Percentiles rank a stretch among this genome's conserved stretches.
Evolutionary conservation across 1,139 yeast genomes (phyloP).

Genomic region (Kurtzmaniella quercitrusa): DNA sequence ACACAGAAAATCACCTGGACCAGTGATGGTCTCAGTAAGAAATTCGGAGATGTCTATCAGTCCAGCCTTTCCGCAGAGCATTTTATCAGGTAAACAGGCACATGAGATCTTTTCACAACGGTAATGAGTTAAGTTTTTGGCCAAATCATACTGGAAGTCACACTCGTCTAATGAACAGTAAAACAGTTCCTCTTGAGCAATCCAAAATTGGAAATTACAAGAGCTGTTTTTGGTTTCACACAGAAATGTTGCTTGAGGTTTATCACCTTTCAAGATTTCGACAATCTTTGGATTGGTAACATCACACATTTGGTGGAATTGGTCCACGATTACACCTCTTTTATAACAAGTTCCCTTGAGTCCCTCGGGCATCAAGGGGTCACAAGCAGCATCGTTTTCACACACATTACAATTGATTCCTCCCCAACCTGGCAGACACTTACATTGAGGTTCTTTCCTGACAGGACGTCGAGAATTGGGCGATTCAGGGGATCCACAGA

Average conservation of each 20-base stretch:
- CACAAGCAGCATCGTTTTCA: conserved; percentile 67
- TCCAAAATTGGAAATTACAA: conserved; percentile 96
- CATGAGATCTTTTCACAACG: conserved; percentile 75
- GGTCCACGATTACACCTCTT: conserved; percentile 80
- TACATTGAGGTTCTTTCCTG: conserved; percentile 52
- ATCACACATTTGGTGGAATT: conserved; percentile 87
- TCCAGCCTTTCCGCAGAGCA: conserved; percentile 92
- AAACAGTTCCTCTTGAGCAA: conserved; percentile 82
- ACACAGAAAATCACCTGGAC: conserved; percentile 92
- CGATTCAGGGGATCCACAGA: conserved; percentile 77
- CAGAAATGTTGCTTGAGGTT: conserved; percentile 89
- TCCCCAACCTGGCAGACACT: conserved; percentile 81
- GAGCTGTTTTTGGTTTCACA: conserved; percentile 64
- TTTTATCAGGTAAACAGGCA: conserved; percentile 84
- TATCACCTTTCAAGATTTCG: conserved; percentile 70
- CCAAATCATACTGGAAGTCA: conserved; percentile 60
- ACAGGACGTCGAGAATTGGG: conserved; percentile 64
- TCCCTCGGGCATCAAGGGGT: conserved; percentile 84
- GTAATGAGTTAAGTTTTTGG: conserved; percentile 68
- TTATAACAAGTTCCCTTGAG: conserved; percentile 84
- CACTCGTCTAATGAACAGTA: conserved; percentile 80
- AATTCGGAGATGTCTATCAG: conserved; percentile 94
- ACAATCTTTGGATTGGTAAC: conserved; percentile 87
- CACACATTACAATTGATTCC: conserved; percentile 94
- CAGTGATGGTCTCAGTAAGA: conserved; percentile 79